Conservation (phyloP, 495 filamentous ascomycete species). For the Lepidopterella palustris region DNA sequence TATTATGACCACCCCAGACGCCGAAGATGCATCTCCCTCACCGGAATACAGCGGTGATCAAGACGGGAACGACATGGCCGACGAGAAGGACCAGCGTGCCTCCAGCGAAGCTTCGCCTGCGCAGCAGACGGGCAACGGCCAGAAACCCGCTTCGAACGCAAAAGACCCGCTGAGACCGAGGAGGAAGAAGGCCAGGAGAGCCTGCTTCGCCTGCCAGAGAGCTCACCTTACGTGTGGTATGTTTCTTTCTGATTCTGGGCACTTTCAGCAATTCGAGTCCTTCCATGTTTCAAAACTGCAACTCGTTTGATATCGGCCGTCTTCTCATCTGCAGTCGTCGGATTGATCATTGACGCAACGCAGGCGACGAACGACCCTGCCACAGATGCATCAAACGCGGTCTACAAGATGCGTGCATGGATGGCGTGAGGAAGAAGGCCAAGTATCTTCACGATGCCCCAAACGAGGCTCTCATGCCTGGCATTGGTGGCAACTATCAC, state of each 20-base stretch:
- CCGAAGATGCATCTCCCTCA: slow-evolving; percentile 45
- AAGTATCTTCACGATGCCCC: slow-evolving; percentile 98
- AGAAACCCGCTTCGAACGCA: slow-evolving; percentile 55
- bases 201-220: slow-evolving; percentile 93
- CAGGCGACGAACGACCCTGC: slow-evolving; percentile 85
- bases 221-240: slow-evolving; percentile 97
- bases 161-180: slow-evolving; percentile 84
- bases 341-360: background rate
- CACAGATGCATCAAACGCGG: slow-evolving; percentile 89
- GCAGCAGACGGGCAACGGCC: slow-evolving; percentile 43
- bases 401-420: slow-evolving; percentile 82
- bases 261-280: background rate
- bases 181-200: slow-evolving; percentile 91
- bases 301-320: background rate
- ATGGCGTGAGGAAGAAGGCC: slow-evolving; percentile 96
- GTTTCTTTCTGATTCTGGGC: slow-evolving; percentile 37
- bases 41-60: slow-evolving; percentile 42
- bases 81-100: slow-evolving; percentile 52
- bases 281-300: background rate
- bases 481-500: slow-evolving; percentile 46
- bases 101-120: slow-evolving; percentile 45
- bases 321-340: background rate
- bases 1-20: slow-evolving; percentile 49
- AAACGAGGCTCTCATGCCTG: slow-evolving; percentile 63
- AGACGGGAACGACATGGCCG: slow-evolving; percentile 49